Conservation (phyloP, 345 rosid genomes). For the Hibiscus mutabilis region DNA sequence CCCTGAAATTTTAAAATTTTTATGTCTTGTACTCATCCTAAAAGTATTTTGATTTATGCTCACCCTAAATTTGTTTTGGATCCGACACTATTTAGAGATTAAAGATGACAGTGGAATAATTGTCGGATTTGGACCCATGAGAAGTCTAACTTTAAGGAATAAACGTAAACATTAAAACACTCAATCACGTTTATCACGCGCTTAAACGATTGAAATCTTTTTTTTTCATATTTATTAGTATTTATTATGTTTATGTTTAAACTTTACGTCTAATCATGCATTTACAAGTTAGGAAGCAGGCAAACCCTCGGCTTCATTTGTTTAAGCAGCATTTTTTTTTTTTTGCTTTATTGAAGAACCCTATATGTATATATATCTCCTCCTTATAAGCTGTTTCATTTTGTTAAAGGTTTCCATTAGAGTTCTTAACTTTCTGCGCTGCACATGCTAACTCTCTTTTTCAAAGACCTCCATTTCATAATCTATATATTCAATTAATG, state of each 20-base stretch:
- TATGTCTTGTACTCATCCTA: too few relatives aligned
- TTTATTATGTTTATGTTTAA: too few relatives aligned
- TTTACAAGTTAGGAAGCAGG: neutral
- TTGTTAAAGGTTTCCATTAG: neutral
- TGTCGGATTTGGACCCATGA: neutral
- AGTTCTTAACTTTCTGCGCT: neutral
- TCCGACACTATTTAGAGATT: too few relatives aligned
- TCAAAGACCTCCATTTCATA: neutral
- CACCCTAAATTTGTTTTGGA: too few relatives aligned
- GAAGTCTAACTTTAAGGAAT: conserved; percentile 2
- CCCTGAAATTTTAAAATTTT: too few relatives aligned
- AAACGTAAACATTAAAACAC: neutral
- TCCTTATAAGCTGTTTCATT: neutral
- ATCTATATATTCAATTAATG: too few relatives aligned
- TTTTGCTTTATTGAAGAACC: too few relatives aligned
- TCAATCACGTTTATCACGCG: conserved; percentile 4
- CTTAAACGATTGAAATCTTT: neutral
- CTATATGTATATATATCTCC: neutral
- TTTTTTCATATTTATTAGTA: too few relatives aligned
- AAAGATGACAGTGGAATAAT: conserved; percentile 1
- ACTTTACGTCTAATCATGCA: too few relatives aligned
- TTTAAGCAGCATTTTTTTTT: neutral
- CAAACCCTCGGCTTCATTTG: neutral
- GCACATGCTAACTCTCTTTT: neutral
- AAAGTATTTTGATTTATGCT: too few relatives aligned